phyloP scores from a whole-genome alignment of 768 basidiomycete species.

The Suillus tomentosus region DNA sequence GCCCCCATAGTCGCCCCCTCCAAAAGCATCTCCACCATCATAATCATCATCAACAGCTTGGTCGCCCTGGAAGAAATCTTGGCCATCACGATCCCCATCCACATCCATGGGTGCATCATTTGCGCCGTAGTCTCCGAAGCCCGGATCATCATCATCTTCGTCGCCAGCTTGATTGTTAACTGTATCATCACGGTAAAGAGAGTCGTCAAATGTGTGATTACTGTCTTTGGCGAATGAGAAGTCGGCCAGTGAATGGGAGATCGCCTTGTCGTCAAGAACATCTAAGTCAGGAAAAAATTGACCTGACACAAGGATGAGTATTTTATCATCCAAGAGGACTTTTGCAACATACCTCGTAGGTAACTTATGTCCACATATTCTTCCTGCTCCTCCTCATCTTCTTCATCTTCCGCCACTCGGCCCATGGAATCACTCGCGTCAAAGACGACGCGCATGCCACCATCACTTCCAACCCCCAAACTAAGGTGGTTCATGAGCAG shows the following conservation, averaged over 20 bases:
- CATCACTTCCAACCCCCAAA: conserved; percentile 75
- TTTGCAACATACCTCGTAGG: conserved; percentile 53
- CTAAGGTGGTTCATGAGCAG: conserved; percentile 95
- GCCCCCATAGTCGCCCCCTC: conserved; percentile 44
- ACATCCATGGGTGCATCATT: conserved; percentile 38
- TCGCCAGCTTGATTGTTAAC: conserved; percentile 38
- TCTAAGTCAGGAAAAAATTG: conserved; percentile 75
- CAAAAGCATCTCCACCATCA: conserved; percentile 41
- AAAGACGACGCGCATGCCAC: conserved; percentile 88
- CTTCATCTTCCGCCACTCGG: conserved; percentile 73
- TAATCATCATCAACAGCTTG: conserved; percentile 55
- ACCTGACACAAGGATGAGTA: conserved; percentile 37
- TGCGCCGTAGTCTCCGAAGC: conserved; percentile 25
- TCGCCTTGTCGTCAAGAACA: conserved; percentile 64
- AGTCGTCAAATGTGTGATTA: conserved; percentile 59
- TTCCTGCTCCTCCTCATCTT: conserved; percentile 62
- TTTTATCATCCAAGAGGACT: conserved; percentile 8
- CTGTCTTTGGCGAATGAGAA: conserved; percentile 82
- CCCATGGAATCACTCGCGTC: conserved; percentile 92
- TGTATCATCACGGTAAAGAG: conserved; percentile 59
- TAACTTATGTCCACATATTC: conserved; percentile 66
- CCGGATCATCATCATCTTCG: conserved; percentile 30
- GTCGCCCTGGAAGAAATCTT: conserved; percentile 72
- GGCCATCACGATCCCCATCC: conserved; percentile 39
- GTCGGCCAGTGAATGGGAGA: conserved; percentile 76